phyloP scores from a whole-genome alignment of 169 alveolate genomes.

The Perkinsus marinus region DNA sequence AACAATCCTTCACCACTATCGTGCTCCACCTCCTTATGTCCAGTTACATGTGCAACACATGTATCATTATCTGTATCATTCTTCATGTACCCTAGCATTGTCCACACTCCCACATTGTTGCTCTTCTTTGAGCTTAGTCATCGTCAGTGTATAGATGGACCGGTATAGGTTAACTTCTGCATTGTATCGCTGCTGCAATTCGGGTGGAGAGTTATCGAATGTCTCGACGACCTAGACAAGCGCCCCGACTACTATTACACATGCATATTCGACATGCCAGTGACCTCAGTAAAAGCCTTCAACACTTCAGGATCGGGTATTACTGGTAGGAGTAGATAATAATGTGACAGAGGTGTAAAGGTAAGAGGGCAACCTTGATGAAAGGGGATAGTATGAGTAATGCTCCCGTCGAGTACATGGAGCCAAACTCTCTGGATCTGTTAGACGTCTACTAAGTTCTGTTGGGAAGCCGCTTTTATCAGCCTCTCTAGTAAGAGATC shows the following conservation, averaged over 20 bases:
- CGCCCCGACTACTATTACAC: background rate
- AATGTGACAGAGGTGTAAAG: background rate
- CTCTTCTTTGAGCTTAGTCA: background rate
- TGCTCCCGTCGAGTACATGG: background rate
- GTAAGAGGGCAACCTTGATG: background rate
- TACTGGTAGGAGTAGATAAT: background rate
- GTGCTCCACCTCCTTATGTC: background rate
- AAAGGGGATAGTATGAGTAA: background rate
- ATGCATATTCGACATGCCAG: background rate
- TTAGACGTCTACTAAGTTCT: background rate
- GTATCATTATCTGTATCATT: no score
- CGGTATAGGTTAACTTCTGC: background rate
- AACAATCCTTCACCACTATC: background rate
- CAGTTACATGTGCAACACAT: no score
- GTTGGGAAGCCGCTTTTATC: background rate
- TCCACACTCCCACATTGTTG: no score
- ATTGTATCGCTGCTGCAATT: background rate
- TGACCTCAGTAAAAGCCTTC: background rate
- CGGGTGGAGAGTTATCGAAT: background rate
- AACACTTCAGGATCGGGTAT: background rate
- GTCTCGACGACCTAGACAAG: background rate
- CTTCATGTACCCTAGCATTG: no score
- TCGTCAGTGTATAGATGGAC: background rate
- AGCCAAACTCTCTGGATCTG: background rate
- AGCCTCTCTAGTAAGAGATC: background rate